phyloP scores from a whole-genome alignment of 176 grass and related monocot species.

The Thinopyrum elongatum region DNA sequence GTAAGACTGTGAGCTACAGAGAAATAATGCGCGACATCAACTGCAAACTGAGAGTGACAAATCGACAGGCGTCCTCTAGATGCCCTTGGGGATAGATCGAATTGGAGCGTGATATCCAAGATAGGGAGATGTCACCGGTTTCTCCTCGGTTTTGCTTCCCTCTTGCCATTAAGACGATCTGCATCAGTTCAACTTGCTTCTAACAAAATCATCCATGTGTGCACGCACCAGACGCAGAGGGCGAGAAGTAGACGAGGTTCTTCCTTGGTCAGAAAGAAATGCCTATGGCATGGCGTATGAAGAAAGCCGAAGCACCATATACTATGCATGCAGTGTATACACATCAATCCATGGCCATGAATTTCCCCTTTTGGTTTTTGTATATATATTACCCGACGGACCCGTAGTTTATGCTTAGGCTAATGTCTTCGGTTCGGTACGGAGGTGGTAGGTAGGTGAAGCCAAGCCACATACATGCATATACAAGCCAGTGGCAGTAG shows the following conservation, averaged over 20 bases:
- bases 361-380: neutral
- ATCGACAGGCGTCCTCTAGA: slow-evolving; percentile 28
- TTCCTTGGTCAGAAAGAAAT: slow-evolving; percentile 3
- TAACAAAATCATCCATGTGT: neutral
- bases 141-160: neutral
- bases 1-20: neutral
- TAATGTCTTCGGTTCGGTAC: neutral
- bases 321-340: neutral
- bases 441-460: neutral
- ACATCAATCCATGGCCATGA: neutral
- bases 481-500: slow-evolving; percentile 29
- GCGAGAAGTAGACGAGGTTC: neutral
- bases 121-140: neutral
- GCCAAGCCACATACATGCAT: neutral
- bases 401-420: neutral
- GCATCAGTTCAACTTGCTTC: neutral
- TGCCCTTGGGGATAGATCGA: neutral
- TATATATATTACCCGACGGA: neutral
- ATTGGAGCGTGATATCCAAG: neutral
- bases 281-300: neutral
- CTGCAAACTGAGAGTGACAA: slow-evolving; percentile 5
- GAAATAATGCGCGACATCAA: neutral
- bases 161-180: neutral
- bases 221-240: no score
- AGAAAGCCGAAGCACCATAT: slow-evolving; percentile 6